Evolutionary conservation across 2,329 filamentous ascomycete species (phyloP), one percentile per base, ranked within the genome.

Genomic region (Basipetospora sp.): DNA sequence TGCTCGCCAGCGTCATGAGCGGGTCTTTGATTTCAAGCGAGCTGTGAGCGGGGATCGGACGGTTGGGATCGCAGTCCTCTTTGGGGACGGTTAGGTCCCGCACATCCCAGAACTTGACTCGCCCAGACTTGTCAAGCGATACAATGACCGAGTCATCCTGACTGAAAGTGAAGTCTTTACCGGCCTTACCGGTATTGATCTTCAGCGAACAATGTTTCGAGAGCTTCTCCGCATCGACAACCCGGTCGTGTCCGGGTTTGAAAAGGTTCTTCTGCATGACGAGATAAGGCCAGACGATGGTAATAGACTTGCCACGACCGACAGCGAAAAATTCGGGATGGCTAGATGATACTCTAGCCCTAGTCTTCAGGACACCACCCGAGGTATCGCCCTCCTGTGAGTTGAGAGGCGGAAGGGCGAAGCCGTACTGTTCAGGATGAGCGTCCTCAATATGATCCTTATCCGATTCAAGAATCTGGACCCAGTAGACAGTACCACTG

Each of bases 31-130:
- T 74, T 57, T 94, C 85, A 34, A 85, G 65, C 1, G 75, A 65
- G 18, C 63, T 67, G 38, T 69, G 64, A 2, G 64, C 67, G 8
- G 72, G 72, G 51, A 68, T 54, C 2, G 69, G 67, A 39, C 59
- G 62, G 43, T 64, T 62, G 9, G 63, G 57, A 43, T 71, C 65
- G 8, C 63, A 65, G 42, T 55, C 62, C 44, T 71, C 65, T 48
- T 66, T 65, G 44, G 59, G 58, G 14, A 68, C 63, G 2, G 69
- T 80, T 40, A 94, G 69, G 43, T 82, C 75, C 42, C 82, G 82
- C 46, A 96, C 84, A 56, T 98, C 90, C 92, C 90, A 98, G 66
- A 98, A 94, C 59, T 93, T 90, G 62, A 96, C 79, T 43, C 85
- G 79, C 34, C 90, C 92, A 42, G 86, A 88, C 64, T 98, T 98